A percentile compares a stretch with the other conserved stretches of the same genome.
phyloP scores from a whole-genome alignment of 129 eudicot species.

The Flaveria brownii region DNA sequence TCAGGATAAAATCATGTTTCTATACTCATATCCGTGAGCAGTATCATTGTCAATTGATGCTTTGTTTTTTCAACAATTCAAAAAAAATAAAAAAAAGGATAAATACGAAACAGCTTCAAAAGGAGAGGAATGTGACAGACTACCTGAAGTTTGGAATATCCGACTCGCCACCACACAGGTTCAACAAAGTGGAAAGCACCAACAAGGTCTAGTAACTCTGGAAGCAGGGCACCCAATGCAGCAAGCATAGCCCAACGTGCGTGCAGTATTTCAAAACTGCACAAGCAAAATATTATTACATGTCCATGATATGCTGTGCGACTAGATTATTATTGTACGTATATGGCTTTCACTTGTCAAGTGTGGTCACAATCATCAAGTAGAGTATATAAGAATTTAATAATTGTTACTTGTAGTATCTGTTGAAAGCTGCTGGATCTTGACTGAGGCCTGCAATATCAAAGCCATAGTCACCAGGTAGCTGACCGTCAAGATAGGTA shows the following conservation, averaged over 20 bases:
- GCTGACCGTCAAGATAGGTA: constrained; percentile 73
- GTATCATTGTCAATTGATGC: too few species aligned
- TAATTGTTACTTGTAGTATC: constrained; percentile 59
- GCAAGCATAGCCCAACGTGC: constrained; percentile 99
- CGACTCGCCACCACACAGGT: constrained; percentile 99
- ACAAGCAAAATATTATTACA: constrained; percentile 21
- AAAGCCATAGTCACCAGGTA: constrained; percentile 98
- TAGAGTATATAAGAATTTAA: background rate
- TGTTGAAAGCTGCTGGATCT: constrained; percentile 75
- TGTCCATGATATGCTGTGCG: too few species aligned
- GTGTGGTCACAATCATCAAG: too few species aligned
- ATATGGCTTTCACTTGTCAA: too few species aligned
- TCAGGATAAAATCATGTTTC: background rate
- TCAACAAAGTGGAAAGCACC: constrained; percentile 92
- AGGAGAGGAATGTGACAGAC: background rate
- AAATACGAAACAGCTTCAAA: background rate
- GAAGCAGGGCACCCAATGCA: constrained; percentile 94
- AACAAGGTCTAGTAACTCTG: constrained; percentile 70
- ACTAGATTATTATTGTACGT: too few species aligned
- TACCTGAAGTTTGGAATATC: constrained; percentile 96
- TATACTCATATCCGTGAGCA: background rate
- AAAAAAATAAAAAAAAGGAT: too few species aligned
- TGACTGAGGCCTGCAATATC: constrained; percentile 80
- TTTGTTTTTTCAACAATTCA: too few species aligned
- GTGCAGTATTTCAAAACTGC: constrained; percentile 91